phyloP scores from a whole-genome alignment of 1,284 basidiomycete species.

The Phellopilus nigrolimitatus region DNA sequence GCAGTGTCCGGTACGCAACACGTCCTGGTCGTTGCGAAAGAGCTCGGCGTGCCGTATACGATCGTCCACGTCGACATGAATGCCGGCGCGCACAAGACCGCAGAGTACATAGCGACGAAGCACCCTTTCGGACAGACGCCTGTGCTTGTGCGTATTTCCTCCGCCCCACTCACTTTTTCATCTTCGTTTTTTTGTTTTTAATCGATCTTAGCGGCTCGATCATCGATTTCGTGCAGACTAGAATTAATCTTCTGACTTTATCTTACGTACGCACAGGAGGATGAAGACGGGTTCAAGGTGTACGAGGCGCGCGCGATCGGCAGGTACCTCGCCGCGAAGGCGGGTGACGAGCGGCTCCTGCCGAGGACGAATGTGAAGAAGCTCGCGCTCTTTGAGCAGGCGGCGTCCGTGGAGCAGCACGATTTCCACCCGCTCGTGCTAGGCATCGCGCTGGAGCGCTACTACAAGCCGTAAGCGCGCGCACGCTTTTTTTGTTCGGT shows the following conservation, averaged over 20 bases:
- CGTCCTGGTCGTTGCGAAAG: constrained; percentile 8
- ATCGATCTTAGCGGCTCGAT: neutral
- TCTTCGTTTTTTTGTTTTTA: neutral
- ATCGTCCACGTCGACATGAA: constrained; percentile 18
- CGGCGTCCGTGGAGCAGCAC: constrained; percentile 29
- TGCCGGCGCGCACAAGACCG: constrained; percentile 40
- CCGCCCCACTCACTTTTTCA: neutral
- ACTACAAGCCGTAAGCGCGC: constrained; percentile 24
- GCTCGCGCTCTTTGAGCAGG: constrained; percentile 31
- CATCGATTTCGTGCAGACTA: neutral
- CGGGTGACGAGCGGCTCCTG: constrained; percentile 19
- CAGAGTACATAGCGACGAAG: constrained; percentile 34
- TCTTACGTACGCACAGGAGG: constrained; percentile 6
- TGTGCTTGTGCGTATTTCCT: constrained; percentile 28
- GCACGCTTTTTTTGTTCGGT: constrained; percentile 26
- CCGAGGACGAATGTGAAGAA: constrained; percentile 25
- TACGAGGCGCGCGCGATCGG: constrained; percentile 32
- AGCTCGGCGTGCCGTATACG: constrained; percentile 21
- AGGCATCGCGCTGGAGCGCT: constrained; percentile 26
- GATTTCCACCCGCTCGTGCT: constrained; percentile 30
- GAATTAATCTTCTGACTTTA: neutral
- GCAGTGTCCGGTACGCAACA: neutral
- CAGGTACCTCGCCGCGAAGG: constrained; percentile 29
- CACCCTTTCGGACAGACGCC: constrained; percentile 72
- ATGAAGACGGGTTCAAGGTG: constrained; percentile 20